These are phyloP conservation scores for Senna siamea DNA, from an alignment of 306 rosid genomes.

Conservation along the genomic window DNA sequence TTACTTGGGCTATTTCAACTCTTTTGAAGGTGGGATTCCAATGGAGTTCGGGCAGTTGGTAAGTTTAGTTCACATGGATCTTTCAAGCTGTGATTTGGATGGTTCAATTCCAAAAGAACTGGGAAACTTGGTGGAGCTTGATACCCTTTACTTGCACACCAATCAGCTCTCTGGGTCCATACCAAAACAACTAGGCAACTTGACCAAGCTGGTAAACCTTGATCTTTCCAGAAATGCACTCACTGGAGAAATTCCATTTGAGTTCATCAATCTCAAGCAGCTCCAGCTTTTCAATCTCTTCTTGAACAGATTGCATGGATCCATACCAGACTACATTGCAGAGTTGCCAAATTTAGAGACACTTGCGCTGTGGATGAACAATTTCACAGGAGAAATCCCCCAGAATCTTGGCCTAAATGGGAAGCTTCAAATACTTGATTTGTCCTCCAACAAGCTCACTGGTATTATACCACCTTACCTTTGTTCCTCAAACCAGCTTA, in stretches of 20 bases:
- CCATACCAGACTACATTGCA: slow-evolving; percentile 77
- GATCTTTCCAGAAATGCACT: slow-evolving; percentile 85
- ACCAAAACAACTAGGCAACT: slow-evolving; percentile 73
- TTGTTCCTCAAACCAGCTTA: slow-evolving; percentile 70
- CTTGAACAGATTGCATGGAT: slow-evolving; percentile 81
- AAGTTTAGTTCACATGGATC: slow-evolving; percentile 70
- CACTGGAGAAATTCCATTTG: slow-evolving; percentile 78
- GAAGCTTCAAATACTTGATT: slow-evolving; percentile 71
- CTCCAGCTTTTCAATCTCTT: slow-evolving; percentile 83
- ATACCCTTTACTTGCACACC: slow-evolving; percentile 72
- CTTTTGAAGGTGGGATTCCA: slow-evolving; percentile 84
- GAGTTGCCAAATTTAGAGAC: slow-evolving; percentile 65
- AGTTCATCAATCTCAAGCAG: slow-evolving; percentile 60
- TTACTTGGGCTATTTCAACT: slow-evolving; percentile 76
- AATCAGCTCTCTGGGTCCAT: slow-evolving; percentile 74
- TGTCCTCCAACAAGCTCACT: slow-evolving; percentile 90
- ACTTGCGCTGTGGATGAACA: slow-evolving; percentile 81
- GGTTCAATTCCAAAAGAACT: slow-evolving; percentile 75
- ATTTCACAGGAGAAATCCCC: slow-evolving; percentile 85
- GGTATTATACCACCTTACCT: slow-evolving; percentile 71
- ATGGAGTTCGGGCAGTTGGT: slow-evolving; percentile 64
- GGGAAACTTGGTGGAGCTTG: slow-evolving; percentile 65
- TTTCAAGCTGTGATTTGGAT: slow-evolving; percentile 67
- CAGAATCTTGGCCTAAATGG: slow-evolving; percentile 70
- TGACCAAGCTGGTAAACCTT: slow-evolving; percentile 58